Evolutionary conservation across 495 filamentous ascomycete species (phyloP), one percentile per base, ranked within the genome.

Genomic region (Penicillium verhagenii): DNA sequence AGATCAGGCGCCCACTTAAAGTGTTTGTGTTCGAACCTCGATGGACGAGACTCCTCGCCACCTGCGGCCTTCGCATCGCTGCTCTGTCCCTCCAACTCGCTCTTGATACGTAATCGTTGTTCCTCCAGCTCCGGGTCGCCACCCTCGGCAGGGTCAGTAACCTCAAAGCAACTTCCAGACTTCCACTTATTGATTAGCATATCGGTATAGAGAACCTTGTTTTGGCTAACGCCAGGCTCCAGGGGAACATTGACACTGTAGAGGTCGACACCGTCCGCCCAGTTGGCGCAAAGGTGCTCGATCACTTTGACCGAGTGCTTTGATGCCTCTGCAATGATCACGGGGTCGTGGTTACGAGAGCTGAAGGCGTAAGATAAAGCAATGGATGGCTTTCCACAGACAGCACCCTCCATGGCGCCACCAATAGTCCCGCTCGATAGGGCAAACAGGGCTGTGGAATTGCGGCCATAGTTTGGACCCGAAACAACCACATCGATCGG

Each of bases 1-100:
- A 96, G 94, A 52, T 84, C 84, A 1, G 94, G 94, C 52, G 88
- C 82, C 94, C 94, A 98, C 71, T 90, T 90, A 75, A 97, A 98
- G 69, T 96, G 89, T 68, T 88, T 91, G 68, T 92, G 88, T 53
- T 72, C 72, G 75, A 78, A 86, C 71, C 59, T 73, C 64, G 64
- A 43, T 7, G 47, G 47, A 42, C 47, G 47, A 14, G 56, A 59
- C 6, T 64, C 65, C 23, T 43, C 28, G 10, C 43, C 38, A 28
- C 20, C 33, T 21, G 54, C 13, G 20, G 38, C 53, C 37, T 39
- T 31, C 18, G 18, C 47, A 24, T 43, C 50, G 9, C 11, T 21
- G 23, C 66, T 66, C 11, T 63, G 33, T 77, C 77, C 66, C 18
- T 28, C 20, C 40, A 33, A 35, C 42, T 88, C 84, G 16, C 70